Percentiles rank a stretch among this genome's conserved stretches.
Evolutionary conservation across 495 filamentous ascomycete species (phyloP).

Genomic region (Venustampulla echinocandica): DNA sequence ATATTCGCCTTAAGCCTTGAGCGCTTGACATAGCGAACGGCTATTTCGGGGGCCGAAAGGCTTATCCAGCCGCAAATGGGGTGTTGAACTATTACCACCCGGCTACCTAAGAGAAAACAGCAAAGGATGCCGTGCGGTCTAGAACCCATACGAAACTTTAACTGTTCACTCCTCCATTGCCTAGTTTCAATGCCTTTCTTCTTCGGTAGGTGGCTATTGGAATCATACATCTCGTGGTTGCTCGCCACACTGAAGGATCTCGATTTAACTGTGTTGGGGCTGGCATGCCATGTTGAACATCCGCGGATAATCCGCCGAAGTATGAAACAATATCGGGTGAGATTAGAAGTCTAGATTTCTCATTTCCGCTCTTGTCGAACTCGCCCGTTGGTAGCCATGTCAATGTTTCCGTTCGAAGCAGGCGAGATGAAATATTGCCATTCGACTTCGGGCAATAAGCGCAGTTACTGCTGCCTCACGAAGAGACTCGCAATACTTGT

Average conservation of each 20-base stretch:
- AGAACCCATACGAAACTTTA: constrained; percentile 53
- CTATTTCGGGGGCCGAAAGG: constrained; percentile 43
- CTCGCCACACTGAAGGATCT: constrained; percentile 22
- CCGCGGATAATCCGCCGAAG: constrained; percentile 42
- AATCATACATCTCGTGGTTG: background rate
- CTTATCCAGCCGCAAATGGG: constrained; percentile 41
- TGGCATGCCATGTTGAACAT: constrained; percentile 44
- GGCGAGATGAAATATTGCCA: constrained; percentile 26
- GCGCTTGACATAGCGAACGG: constrained; percentile 38
- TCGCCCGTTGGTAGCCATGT: constrained; percentile 30
- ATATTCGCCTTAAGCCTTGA: constrained; percentile 43
- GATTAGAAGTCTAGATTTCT: constrained; percentile 39
- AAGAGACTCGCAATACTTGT: background rate
- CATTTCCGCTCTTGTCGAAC: constrained; percentile 1
- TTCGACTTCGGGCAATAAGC: constrained; percentile 26
- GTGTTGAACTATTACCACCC: constrained; percentile 44
- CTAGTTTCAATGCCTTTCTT: constrained; percentile 53
- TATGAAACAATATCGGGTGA: constrained; percentile 50
- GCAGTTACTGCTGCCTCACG: constrained; percentile 26
- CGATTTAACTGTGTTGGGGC: constrained; percentile 37
- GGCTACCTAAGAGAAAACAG: constrained; percentile 28
- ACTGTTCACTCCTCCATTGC: constrained; percentile 49
- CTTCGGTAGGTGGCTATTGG: constrained; percentile 24
- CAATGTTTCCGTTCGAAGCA: constrained; percentile 30
- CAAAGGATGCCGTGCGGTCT: constrained; percentile 32